phyloP scores from a whole-genome alignment of 768 basidiomycete genomes.

The Lepiota venenata region DNA sequence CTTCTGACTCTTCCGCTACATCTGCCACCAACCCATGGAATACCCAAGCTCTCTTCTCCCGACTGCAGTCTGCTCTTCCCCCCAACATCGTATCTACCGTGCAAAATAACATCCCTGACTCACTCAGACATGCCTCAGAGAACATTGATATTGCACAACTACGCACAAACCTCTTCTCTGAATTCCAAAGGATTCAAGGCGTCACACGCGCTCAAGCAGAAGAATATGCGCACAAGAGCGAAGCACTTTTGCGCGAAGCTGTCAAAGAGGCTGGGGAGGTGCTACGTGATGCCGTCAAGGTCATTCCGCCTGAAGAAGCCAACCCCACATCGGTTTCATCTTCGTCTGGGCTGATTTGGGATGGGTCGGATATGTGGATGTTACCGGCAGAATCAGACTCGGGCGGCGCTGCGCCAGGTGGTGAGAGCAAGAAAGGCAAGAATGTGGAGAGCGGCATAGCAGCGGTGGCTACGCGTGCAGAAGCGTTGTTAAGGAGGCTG shows the following conservation, averaged over 20 bases:
- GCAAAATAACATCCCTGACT: slow-evolving; percentile 65
- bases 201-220: slow-evolving; percentile 75
- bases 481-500: slow-evolving; percentile 70
- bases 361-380: slow-evolving; percentile 86
- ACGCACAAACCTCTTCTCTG: slow-evolving; percentile 55
- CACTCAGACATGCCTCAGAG: slow-evolving; percentile 57
- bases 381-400: slow-evolving; percentile 42
- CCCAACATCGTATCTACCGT: slow-evolving; percentile 69
- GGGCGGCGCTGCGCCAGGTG: slow-evolving; percentile 12
- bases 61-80: slow-evolving; percentile 71
- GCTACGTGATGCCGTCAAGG: slow-evolving; percentile 86
- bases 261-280: slow-evolving; percentile 81
- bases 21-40: slow-evolving; percentile 19
- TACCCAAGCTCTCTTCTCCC: slow-evolving; percentile 54
- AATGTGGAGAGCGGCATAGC: slow-evolving; percentile 38
- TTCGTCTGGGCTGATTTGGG: slow-evolving; percentile 59
- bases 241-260: slow-evolving; percentile 59
- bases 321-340: slow-evolving; percentile 15
- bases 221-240: slow-evolving; percentile 79
- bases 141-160: slow-evolving; percentile 69
- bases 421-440: slow-evolving; percentile 13
- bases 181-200: slow-evolving; percentile 74
- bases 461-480: slow-evolving; percentile 70
- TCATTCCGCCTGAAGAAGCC: slow-evolving; percentile 75
- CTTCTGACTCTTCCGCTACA: not conserved